Evolutionary conservation across 352 stramenopile species (phyloP).

Genomic region (Aphanomyces astaci): DNA sequence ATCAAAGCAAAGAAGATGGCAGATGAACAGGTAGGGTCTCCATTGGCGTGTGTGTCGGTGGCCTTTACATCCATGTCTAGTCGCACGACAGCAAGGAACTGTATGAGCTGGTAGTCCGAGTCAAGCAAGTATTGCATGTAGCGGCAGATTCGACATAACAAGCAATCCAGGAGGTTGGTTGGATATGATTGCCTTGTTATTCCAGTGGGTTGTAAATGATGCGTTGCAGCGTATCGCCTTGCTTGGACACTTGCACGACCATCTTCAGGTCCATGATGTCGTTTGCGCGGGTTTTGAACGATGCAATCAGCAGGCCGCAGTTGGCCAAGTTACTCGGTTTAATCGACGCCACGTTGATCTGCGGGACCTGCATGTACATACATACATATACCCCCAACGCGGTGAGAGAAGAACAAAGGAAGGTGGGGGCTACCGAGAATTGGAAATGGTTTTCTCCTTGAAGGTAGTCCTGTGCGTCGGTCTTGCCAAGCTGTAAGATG

Average conservation of each 20-base stretch:
- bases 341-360: conserved; percentile 68
- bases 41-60: neutral
- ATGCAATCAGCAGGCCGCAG: conserved; percentile 79
- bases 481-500: conserved; percentile 57
- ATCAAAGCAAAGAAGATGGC: conserved; percentile 46
- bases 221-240: conserved; percentile 55
- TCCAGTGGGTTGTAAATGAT: conserved; percentile 86
- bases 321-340: conserved; percentile 79
- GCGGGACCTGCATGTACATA: too few species aligned
- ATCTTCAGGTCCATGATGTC: conserved; percentile 83
- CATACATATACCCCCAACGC: too few species aligned
- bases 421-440: conserved; percentile 54
- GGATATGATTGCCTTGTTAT: conserved; percentile 28
- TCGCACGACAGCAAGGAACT: conserved; percentile 31
- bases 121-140: conserved; percentile 9
- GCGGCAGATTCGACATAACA: conserved; percentile 1
- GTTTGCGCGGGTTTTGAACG: conserved; percentile 59
- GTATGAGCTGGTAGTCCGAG: neutral
- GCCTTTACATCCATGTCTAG: conserved; percentile 23
- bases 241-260: conserved; percentile 81
- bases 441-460: conserved; percentile 72
- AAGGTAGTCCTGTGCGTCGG: conserved; percentile 52
- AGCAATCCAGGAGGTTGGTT: neutral
- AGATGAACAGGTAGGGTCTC: conserved; percentile 47
- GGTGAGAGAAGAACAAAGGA: too few species aligned